These are phyloP conservation scores for Nakataea oryzae DNA, from an alignment of 2,329 filamentous ascomycete species.

Conservation along the genomic window DNA sequence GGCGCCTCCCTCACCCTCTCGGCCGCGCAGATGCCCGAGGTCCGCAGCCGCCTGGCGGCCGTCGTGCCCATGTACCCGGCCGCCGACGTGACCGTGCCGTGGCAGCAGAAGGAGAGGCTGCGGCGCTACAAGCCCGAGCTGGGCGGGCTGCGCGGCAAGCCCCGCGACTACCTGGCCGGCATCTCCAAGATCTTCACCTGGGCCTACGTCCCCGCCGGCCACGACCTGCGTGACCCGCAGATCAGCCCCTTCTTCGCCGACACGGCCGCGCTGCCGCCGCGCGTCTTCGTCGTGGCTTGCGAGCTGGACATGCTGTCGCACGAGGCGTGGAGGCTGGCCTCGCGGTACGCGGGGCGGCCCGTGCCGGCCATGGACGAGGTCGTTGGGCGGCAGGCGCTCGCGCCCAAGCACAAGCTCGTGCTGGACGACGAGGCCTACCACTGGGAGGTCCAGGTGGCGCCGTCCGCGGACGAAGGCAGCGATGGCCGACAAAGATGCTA, in stretches of 20 bases:
- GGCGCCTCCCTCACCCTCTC: conserved; percentile 35
- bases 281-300: conserved; percentile 29
- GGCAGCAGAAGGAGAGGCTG: conserved; percentile 15
- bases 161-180: conserved; percentile 14
- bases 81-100: conserved; percentile 24
- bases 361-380: conserved; percentile 14
- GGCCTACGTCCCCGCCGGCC: conserved; percentile 25
- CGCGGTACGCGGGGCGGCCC: conserved; percentile 18
- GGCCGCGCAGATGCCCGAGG: conserved; percentile 23
- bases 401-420: conserved; percentile 12
- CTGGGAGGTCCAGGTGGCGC: conserved; percentile 11
- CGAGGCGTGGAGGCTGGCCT: conserved; percentile 27
- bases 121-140: conserved; percentile 23
- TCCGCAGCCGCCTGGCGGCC: conserved; percentile 20
- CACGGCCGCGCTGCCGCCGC: conserved; percentile 22
- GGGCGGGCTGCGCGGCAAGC: conserved; percentile 12
- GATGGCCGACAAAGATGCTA: conserved; percentile 5
- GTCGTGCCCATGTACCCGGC: conserved; percentile 31
- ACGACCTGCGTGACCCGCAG: conserved; percentile 23
- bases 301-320: conserved; percentile 32
- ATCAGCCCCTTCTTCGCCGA: conserved; percentile 24
- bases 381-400: conserved; percentile 16
- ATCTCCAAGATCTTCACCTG: conserved; percentile 24
- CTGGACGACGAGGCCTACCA: conserved; percentile 18
- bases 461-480: conserved; percentile 7